A percentile compares a stretch with the other conserved stretches of the same genome.
phyloP scores from a whole-genome alignment of 2,329 filamentous ascomycete genomes.

The Phoma herbarum region DNA sequence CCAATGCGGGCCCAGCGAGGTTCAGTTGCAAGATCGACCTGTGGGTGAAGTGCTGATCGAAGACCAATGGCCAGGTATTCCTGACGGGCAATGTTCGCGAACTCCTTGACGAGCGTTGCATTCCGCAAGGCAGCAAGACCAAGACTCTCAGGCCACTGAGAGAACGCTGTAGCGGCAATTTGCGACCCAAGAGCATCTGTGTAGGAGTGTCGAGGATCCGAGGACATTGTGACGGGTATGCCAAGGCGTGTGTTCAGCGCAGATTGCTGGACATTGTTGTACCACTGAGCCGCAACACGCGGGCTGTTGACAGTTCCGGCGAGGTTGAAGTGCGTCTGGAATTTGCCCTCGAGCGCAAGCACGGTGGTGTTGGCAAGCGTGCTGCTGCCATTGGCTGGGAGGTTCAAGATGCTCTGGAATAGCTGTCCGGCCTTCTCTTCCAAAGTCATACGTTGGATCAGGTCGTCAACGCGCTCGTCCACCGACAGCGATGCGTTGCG shows the following conservation, averaged over 20 bases:
- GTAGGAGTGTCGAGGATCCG: conserved; percentile 59
- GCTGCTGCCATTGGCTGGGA: conserved; percentile 41
- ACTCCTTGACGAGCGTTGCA: conserved; percentile 55
- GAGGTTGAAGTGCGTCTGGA: conserved; percentile 59
- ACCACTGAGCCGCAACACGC: conserved; percentile 49
- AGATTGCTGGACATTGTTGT: conserved; percentile 54
- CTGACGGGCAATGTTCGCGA: conserved; percentile 60
- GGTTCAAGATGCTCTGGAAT: conserved; percentile 53
- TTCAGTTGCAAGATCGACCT: conserved; percentile 62
- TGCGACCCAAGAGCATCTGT: conserved; percentile 56
- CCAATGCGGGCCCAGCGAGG: conserved; percentile 60
- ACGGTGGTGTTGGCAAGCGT: conserved; percentile 47
- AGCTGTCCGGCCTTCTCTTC: conserved; percentile 61
- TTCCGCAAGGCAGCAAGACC: conserved; percentile 61
- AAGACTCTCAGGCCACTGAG: conserved; percentile 62
- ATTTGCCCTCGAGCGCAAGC: conserved; percentile 46
- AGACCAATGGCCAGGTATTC: conserved; percentile 58
- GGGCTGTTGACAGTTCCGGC: conserved; percentile 56
- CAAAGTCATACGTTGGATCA: conserved; percentile 57
- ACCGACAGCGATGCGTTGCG: conserved; percentile 52
- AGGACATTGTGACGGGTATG: conserved; percentile 60
- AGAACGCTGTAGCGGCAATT: conserved; percentile 56
- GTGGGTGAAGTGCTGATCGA: conserved; percentile 59
- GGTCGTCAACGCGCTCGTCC: conserved; percentile 59
- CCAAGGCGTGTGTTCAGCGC: conserved; percentile 59